These are phyloP conservation scores for Calonectria leucothoes DNA, from an alignment of 2,329 filamentous ascomycete genomes.

Conservation along the genomic window DNA sequence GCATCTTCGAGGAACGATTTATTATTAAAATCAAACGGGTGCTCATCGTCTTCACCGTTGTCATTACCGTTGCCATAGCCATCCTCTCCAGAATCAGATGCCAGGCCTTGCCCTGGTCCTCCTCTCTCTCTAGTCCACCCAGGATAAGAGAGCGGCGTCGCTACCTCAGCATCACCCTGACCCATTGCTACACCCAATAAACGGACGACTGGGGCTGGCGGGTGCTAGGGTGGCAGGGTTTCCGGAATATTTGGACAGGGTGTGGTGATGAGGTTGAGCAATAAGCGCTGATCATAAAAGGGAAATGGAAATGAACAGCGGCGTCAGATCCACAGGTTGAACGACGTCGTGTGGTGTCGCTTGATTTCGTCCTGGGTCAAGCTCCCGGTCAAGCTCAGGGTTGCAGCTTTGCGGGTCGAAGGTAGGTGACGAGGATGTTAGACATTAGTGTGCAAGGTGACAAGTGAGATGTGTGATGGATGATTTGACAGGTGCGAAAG, in stretches of 20 bases:
- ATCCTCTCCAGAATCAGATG: slow-evolving; percentile 29
- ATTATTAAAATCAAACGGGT: slow-evolving; percentile 33
- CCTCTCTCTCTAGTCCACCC: slow-evolving; percentile 33
- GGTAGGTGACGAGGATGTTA: slow-evolving; percentile 12
- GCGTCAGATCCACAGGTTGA: slow-evolving; percentile 39
- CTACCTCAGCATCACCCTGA: slow-evolving; percentile 37
- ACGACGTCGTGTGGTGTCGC: slow-evolving; percentile 14
- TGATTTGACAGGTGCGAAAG: not conserved
- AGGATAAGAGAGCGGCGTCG: slow-evolving; percentile 34
- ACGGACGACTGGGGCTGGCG: slow-evolving; percentile 28
- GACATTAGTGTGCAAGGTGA: slow-evolving; percentile 12
- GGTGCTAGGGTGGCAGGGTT: slow-evolving; percentile 34
- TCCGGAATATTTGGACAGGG: slow-evolving; percentile 35
- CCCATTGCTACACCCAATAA: slow-evolving; percentile 38
- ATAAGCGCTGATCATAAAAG: slow-evolving; percentile 41
- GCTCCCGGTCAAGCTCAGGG: slow-evolving; percentile 9
- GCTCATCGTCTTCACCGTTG: slow-evolving; percentile 29
- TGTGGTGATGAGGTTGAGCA: slow-evolving; percentile 35
- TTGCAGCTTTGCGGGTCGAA: slow-evolving; percentile 23
- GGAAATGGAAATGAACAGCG: slow-evolving; percentile 40
- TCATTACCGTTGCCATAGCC: slow-evolving; percentile 26
- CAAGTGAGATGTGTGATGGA: slow-evolving; percentile 10
- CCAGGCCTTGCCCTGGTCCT: slow-evolving; percentile 26
- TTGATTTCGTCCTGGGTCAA: slow-evolving; percentile 7
- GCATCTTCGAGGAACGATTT: slow-evolving; percentile 43